These are phyloP conservation scores for Exserohilum rostratum DNA, from an alignment of 2,329 filamentous ascomycete genomes.

Conservation along the genomic window DNA sequence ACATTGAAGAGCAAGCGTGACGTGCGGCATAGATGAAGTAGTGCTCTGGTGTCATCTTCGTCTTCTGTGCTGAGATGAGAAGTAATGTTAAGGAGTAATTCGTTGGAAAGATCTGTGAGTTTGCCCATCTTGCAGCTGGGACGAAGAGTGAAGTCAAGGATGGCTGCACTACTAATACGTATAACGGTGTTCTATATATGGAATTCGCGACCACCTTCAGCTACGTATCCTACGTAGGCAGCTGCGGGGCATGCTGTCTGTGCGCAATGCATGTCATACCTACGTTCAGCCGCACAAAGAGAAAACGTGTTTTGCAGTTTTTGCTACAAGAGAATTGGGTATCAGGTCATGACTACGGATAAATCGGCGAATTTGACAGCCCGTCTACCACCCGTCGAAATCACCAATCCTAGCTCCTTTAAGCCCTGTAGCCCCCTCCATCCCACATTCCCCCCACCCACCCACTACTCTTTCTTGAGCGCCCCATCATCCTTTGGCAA, in stretches of 20 bases:
- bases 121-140: constrained; percentile 1
- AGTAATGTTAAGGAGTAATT: constrained; percentile 10
- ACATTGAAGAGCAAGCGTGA: constrained; percentile 5
- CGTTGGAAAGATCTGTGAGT: constrained; percentile 9
- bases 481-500: no score
- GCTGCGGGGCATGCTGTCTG: not conserved
- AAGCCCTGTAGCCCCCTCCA: no score
- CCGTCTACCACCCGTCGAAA: no score
- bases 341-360: no score
- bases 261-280: not conserved
- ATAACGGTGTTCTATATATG: not conserved
- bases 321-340: no score
- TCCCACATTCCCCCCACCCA: no score
- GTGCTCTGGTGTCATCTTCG: not conserved
- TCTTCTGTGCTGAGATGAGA: constrained; percentile 3
- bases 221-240: not conserved
- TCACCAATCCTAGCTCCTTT: no score
- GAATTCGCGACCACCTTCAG: not conserved
- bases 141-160: not conserved
- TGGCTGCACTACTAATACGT: not conserved
- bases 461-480: no score
- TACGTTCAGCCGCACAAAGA: no score
- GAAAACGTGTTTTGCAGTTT: no score
- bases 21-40: constrained; percentile 7
- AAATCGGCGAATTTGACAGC: no score